Percentiles rank a stretch among this genome's conserved stretches.
phyloP scores from a whole-genome alignment of 345 rosid genomes.

The Conringia planisiliqua region DNA sequence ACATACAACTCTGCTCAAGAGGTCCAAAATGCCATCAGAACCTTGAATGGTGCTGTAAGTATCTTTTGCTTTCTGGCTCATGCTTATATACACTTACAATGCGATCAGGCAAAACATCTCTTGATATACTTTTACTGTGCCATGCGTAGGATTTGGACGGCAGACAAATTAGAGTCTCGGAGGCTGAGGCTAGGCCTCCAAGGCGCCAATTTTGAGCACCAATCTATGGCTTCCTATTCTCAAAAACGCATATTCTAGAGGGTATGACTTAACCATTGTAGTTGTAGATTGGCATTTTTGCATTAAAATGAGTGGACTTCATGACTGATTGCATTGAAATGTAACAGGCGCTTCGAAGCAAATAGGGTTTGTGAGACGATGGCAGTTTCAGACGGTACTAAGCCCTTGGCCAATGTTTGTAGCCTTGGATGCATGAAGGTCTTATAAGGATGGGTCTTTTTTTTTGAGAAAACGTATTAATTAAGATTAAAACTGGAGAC shows the following conservation, averaged over 20 bases:
- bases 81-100: background rate
- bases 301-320: background rate
- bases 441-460: background rate
- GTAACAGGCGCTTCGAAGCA: constrained; percentile 26
- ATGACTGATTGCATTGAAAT: constrained; percentile 16
- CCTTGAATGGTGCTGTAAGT: constrained; percentile 83
- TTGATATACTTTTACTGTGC: background rate
- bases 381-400: constrained; percentile 29
- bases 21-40: constrained; percentile 62
- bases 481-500: constrained; percentile 9
- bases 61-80: background rate
- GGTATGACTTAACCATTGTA: constrained; percentile 25
- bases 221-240: constrained; percentile 11
- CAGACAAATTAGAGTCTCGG: constrained; percentile 78
- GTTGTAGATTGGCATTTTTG: background rate
- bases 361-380: constrained; percentile 27
- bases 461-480: constrained; percentile 21
- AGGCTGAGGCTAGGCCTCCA: constrained; percentile 83
- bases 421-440: constrained; percentile 22
- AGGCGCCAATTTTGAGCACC: constrained; percentile 66
- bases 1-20: constrained; percentile 76
- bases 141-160: constrained; percentile 77
- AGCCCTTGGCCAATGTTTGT: constrained; percentile 14
- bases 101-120: background rate
- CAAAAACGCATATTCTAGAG: constrained; percentile 27